Percentiles rank a stretch among this genome's conserved stretches.
phyloP scores from a whole-genome alignment of 1,284 basidiomycete genomes.

The Mycena sp. region DNA sequence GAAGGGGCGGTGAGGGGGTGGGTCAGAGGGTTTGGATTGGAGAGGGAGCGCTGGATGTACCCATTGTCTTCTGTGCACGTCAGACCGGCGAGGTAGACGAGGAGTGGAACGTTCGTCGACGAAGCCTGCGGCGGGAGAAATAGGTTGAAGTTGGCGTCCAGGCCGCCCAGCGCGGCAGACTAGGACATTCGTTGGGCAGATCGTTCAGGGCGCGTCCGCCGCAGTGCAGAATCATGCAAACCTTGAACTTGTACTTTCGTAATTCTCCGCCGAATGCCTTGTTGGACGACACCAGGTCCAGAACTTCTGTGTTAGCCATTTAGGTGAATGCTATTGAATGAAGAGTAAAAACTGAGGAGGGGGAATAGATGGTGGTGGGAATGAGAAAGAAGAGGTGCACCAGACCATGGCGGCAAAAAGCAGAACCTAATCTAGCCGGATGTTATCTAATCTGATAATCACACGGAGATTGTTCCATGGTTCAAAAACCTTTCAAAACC shows the following conservation, averaged over 20 bases:
- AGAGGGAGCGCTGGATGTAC: constrained; percentile 47
- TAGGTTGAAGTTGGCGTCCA: constrained; percentile 89
- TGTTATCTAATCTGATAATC: background rate
- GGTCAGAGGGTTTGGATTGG: too few species aligned
- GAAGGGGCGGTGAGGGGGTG: too few species aligned
- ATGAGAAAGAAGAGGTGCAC: background rate
- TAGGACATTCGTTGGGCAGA: too few species aligned
- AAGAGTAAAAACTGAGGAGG: too few species aligned
- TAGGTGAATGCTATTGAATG: too few species aligned
- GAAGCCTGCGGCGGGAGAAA: constrained; percentile 81
- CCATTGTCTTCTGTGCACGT: constrained; percentile 98
- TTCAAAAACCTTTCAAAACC: background rate
- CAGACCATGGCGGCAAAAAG: background rate
- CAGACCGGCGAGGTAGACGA: constrained; percentile 93
- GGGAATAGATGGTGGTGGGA: background rate
- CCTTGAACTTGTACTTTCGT: constrained; percentile 90
- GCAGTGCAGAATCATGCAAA: constrained; percentile 41
- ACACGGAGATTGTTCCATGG: background rate
- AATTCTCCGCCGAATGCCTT: constrained; percentile 81
- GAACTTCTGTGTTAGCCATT: constrained; percentile 9
- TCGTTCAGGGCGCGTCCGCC: too few species aligned
- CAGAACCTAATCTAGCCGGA: background rate
- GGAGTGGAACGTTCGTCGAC: constrained; percentile 75
- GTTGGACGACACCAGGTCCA: constrained; percentile 40
- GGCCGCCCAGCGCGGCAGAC: constrained; percentile 81